Evolutionary conservation across 805 yeast genomes (phyloP).

Genomic region (Candida nonsorbophila): DNA sequence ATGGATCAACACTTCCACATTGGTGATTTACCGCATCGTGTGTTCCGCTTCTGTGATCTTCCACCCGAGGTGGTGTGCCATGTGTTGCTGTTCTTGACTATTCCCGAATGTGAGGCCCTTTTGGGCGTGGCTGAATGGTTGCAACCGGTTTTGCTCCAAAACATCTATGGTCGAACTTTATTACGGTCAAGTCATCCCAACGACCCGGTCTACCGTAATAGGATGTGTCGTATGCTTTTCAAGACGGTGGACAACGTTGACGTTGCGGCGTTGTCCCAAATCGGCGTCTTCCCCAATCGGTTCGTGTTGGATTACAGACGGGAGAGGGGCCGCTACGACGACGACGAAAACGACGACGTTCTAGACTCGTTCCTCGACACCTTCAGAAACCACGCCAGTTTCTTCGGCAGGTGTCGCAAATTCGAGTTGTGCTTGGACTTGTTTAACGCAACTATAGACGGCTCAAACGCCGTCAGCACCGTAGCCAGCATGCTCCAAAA

Average conservation of each 20-base stretch:
- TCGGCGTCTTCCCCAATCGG: slow-evolving; percentile 8
- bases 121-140: too few relatives aligned
- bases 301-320: slow-evolving; percentile 8
- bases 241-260: too few relatives aligned
- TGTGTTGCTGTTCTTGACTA: slow-evolving; percentile 8
- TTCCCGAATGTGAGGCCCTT: slow-evolving; percentile 8
- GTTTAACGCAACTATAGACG: slow-evolving; percentile 7
- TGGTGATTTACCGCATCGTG: too few relatives aligned
- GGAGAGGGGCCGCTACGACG: slow-evolving; percentile 3
- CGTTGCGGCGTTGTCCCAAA: neutral
- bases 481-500: slow-evolving; percentile 4
- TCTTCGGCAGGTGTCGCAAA: slow-evolving; percentile 5
- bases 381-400: slow-evolving; percentile 1
- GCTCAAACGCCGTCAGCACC: slow-evolving; percentile 4
- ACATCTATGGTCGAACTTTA: too few relatives aligned
- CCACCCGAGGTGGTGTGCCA: slow-evolving; percentile 9
- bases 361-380: slow-evolving; percentile 3
- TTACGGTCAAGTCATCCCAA: too few relatives aligned
- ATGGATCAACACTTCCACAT: too few relatives aligned
- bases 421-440: slow-evolving; percentile 9
- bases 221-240: slow-evolving; percentile 5
- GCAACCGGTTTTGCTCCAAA: too few relatives aligned
- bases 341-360: slow-evolving; percentile 4
- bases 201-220: neutral
- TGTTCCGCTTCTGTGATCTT: too few relatives aligned